Percentiles rank a stretch among this genome's conserved stretches.
Evolutionary conservation across 306 rosid species (phyloP).

Genomic region (Fragaria iinumae): DNA sequence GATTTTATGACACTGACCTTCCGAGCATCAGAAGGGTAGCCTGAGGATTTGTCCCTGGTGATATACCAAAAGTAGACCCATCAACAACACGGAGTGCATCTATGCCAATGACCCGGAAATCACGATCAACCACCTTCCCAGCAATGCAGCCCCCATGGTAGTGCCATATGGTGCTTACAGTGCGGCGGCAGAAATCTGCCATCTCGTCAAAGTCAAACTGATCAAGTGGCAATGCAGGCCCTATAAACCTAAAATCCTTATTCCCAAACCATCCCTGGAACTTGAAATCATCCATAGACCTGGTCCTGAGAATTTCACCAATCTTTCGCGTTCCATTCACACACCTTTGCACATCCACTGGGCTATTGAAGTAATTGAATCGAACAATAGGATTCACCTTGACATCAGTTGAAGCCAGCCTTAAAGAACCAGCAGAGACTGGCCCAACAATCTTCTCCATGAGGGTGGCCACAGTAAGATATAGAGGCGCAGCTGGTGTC

Average conservation of each 20-base stretch:
- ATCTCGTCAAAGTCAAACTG: slow-evolving; percentile 31
- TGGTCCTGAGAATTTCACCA: slow-evolving; percentile 54
- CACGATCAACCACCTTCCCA: slow-evolving; percentile 74
- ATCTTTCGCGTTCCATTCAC: slow-evolving; percentile 71
- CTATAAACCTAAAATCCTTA: slow-evolving; percentile 60
- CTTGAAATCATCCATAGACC: slow-evolving; percentile 61
- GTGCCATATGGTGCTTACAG: slow-evolving; percentile 91
- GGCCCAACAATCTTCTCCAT: slow-evolving; percentile 78
- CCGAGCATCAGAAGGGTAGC: slow-evolving; percentile 93
- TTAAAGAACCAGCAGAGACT: slow-evolving; percentile 48
- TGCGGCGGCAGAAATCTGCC: slow-evolving; percentile 75
- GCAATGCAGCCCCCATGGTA: slow-evolving; percentile 88
- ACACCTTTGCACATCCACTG: slow-evolving; percentile 60
- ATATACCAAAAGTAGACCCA: slow-evolving; percentile 69
- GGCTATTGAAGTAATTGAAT: slow-evolving; percentile 73
- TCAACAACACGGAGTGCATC: slow-evolving; percentile 69
- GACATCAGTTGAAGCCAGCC: slow-evolving; percentile 64
- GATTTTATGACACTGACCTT: slow-evolving; percentile 35
- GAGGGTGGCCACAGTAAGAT: slow-evolving; percentile 69
- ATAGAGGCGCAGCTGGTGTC: slow-evolving; percentile 47
- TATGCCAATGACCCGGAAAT: slow-evolving; percentile 51
- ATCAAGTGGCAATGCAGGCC: slow-evolving; percentile 68
- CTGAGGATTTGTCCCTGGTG: slow-evolving; percentile 96
- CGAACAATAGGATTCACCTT: slow-evolving; percentile 59
- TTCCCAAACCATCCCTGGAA: slow-evolving; percentile 58